A percentile compares a stretch with the other conserved stretches of the same genome.
These are phyloP conservation scores for Cladophialophora bantiana DNA, from an alignment of 2,329 filamentous ascomycete genomes.

Conservation along the genomic window DNA sequence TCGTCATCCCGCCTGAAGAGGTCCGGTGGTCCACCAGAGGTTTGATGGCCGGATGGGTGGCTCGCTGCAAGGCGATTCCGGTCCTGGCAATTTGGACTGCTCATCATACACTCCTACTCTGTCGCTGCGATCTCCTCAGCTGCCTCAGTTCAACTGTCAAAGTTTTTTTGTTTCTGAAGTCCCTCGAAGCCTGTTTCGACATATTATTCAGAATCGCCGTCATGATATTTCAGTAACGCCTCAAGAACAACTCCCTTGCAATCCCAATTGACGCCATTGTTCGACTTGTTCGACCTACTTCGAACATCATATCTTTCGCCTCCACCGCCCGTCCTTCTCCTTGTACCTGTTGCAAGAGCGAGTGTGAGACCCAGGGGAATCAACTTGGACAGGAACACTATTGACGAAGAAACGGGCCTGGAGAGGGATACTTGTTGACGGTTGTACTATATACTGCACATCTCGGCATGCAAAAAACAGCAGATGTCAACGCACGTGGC, in stretches of 20 bases:
- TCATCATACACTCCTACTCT: slow-evolving; percentile 22
- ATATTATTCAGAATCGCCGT: neutral
- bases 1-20: slow-evolving; percentile 23
- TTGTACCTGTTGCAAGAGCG: neutral
- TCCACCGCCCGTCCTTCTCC: neutral
- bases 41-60: slow-evolving; percentile 20
- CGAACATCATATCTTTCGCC: neutral
- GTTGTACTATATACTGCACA: neutral
- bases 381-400: neutral
- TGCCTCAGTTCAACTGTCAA: slow-evolving; percentile 5
- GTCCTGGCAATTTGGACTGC: slow-evolving; percentile 13
- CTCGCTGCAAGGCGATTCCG: slow-evolving; percentile 15
- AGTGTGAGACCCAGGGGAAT: neutral
- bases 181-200: neutral
- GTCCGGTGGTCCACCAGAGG: slow-evolving; percentile 19
- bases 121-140: slow-evolving; percentile 6
- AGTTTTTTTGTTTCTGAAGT: slow-evolving; percentile 4
- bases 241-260: neutral
- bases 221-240: neutral
- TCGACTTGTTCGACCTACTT: neutral
- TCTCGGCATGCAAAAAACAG: slow-evolving; percentile 12
- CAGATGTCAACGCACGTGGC: neutral
- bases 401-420: neutral
- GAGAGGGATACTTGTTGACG: neutral
- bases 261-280: neutral